Base-by-base conservation (phyloP, 352 stramenopile genomes). In the Hyaloperonospora arabidopsidis region DNA sequence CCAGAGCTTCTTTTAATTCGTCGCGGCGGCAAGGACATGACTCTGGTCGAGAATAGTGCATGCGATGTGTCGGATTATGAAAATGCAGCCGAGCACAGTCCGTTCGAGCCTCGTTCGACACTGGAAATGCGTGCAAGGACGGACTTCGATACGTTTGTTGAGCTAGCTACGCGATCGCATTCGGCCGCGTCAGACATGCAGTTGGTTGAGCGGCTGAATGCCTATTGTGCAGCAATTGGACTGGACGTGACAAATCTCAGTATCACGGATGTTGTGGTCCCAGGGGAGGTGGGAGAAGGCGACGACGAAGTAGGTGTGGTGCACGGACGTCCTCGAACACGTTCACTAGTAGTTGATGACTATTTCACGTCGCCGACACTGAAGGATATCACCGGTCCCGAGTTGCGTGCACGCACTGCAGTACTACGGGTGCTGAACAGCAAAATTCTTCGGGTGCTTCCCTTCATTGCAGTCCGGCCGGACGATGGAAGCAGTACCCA, bases 401-500 rank as follows among this genome's bases (percentile, higher is more conserved):
- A 81, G 52, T 70, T 98, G 32, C 82, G 97, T 54, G 92, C 88
- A 22, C 72, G 95, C 13, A 89, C 93, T 60, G 81, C 91, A 1
- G 71, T 98, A 40, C 68, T 99, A 51, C 79, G 92, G 1, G 79
- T 97, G 13, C 65, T 98, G n/a, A 88, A 97, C 64, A 79, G 79
- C 41, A 98, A 98, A 55, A 75, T 96, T 15, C 55, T 79, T 23
- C 82, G 86, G 7, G 80, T 86, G 12, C 69, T 96, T 18, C 87
- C 89, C 8, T 64, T 95, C 25, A 73, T 97, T 55, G 80, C 68
- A 14, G 74, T 97, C 13, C 72, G 86, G 35, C 65, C 84, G 12
- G 65, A 75, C 11, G 74, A 88, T 49, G 58, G 65, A 22, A 64
- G 53, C 19, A 61, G 39, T 3, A 62, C 57, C 17, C 74, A 75